These are phyloP conservation scores for Ceratobasidium theobromae DNA, from an alignment of 1,284 basidiomycete species.

Conservation along the genomic window DNA sequence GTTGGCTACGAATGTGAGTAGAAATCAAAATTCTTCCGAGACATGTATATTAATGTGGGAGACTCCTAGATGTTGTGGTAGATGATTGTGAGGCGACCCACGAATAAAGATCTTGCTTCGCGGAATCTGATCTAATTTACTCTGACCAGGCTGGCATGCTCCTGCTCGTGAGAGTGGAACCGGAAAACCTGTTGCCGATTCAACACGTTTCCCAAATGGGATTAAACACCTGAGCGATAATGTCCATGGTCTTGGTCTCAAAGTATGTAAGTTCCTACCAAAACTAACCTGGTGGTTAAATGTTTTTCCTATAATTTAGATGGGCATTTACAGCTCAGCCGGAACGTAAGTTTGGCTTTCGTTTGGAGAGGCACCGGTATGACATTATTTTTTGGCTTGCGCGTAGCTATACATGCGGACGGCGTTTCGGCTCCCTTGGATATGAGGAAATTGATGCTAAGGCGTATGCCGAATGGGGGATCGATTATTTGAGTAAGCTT, in stretches of 20 bases:
- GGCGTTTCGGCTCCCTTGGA: constrained; percentile 50
- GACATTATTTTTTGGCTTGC: not conserved
- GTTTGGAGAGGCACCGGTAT: not conserved
- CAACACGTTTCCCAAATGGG: constrained; percentile 50
- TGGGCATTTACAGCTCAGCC: constrained; percentile 54
- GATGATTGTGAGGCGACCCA: constrained; percentile 42
- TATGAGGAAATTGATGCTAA: constrained; percentile 53
- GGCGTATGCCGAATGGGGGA: constrained; percentile 50
- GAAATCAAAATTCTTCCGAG: not conserved
- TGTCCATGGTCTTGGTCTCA: constrained; percentile 49
- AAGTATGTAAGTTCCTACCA: constrained; percentile 41
- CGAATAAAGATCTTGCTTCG: not conserved
- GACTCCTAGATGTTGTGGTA: constrained; percentile 39
- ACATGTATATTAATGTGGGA: not conserved
- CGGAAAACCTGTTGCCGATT: constrained; percentile 43
- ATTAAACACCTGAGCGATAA: constrained; percentile 48
- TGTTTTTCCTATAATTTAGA: constrained; percentile 36
- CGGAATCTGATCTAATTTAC: not conserved
- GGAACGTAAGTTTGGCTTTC: constrained; percentile 43
- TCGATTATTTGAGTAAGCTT: constrained; percentile 48
- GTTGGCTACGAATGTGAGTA: constrained; percentile 39
- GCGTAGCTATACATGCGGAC: constrained; percentile 48
- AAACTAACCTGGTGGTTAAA: not conserved
- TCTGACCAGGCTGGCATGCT: constrained; percentile 44
- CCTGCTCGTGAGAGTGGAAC: constrained; percentile 37